Evolutionary conservation across 1,284 basidiomycete genomes (phyloP), one percentile per base, ranked within the genome.

Genomic region (Megacollybia platyphylla): DNA sequence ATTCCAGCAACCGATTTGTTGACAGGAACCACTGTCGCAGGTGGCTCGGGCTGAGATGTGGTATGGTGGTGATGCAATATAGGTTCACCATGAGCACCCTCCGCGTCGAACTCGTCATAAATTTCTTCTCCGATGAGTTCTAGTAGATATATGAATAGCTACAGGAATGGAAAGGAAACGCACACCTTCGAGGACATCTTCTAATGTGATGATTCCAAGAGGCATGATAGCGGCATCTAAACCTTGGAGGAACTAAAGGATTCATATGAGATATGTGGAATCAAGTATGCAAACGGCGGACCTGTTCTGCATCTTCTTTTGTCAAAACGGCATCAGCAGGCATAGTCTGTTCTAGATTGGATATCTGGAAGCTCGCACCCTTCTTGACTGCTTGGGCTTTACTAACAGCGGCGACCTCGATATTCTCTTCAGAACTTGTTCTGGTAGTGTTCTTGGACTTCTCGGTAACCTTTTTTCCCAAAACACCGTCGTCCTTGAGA

Each of bases 121-220:
- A 91, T 91, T 53, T 90, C 87, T 62, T 90, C 87, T 15, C 88
- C 87, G 42, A 91, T 89, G 6, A 91, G 68, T 55, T 90, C 88
- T 86, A 46, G 20, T 27, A n/a, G 28, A 39, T 28, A n/a, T 18
- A 2, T 29, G 9, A 34, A 15, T n/a, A 30, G 42, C 24, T 5
- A 39, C 26, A 26, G 10, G 20, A 7, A 37, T 24, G 50, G 31
- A 46, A 51, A 40, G 30, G 17, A 4, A 9, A 37, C 15, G n/a
- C 52, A 34, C 45, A 82, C 86, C 82, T 73, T 94, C 90, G 7
- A 94, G 68, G 11, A 94, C 87, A 51, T 94, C 90, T 59, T 94
- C 91, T 2, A 94, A 70, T 1, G 91, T 94, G 50, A 94, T 93
- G 56, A 94, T 90, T 46, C 91, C 91, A 18, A 94, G 66, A 1